Evolutionary conservation across 1,284 basidiomycete species (phyloP).

Genomic region (Trichosporon ovoides): DNA sequence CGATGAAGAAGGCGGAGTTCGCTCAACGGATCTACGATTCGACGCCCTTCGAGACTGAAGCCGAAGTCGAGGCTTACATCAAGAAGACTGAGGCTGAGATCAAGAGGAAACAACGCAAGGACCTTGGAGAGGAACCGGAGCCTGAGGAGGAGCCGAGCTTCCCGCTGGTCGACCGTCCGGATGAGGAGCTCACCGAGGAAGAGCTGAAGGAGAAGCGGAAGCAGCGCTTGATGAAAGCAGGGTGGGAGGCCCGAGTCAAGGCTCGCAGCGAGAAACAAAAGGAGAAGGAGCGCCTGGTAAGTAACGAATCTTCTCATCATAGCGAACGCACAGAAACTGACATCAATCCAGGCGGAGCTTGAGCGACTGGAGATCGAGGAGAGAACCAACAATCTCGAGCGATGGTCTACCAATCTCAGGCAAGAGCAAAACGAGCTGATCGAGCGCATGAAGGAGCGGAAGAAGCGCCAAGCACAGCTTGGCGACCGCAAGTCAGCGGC

Average conservation of each 20-base stretch:
- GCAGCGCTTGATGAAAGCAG: conserved; percentile 89
- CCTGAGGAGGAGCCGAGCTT: conserved; percentile 73
- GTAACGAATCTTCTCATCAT: conserved; percentile 13
- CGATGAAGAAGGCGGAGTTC: conserved; percentile 73
- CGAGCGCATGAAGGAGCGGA: conserved; percentile 76
- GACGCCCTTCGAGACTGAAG: conserved; percentile 67
- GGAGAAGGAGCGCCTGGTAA: conserved; percentile 60
- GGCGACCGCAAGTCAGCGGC: conserved; percentile 90
- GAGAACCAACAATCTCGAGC: conserved; percentile 62
- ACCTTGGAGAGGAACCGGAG: conserved; percentile 57
- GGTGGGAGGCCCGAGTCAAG: conserved; percentile 84
- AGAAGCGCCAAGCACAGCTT: conserved; percentile 73
- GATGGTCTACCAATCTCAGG: conserved; percentile 67
- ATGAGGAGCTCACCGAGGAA: conserved; percentile 90
- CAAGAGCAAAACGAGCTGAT: conserved; percentile 76
- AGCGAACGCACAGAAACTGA: no score
- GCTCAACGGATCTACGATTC: conserved; percentile 51
- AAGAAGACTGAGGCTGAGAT: conserved; percentile 66
- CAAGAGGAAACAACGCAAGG: conserved; percentile 67
- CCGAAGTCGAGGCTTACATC: conserved; percentile 63
- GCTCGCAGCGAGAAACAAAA: conserved; percentile 82
- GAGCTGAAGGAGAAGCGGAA: conserved; percentile 89
- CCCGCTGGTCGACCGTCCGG: conserved; percentile 83
- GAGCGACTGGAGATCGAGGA: conserved; percentile 73
- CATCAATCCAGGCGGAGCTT: conserved; percentile 57